Evolutionary conservation across 2,329 filamentous ascomycete genomes (phyloP).

Genomic region (Penicillium sclerotigenum): DNA sequence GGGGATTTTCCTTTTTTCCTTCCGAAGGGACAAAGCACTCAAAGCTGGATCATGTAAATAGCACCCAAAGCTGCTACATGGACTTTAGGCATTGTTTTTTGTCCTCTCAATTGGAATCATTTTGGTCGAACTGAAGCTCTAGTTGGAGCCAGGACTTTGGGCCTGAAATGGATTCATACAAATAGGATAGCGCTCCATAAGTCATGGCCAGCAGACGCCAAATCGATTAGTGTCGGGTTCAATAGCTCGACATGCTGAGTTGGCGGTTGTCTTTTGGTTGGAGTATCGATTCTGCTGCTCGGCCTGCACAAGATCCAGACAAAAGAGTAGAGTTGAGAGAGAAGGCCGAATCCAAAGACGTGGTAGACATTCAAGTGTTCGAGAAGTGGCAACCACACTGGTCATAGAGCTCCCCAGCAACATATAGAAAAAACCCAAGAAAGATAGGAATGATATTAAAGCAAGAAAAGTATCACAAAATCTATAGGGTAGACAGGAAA

Average conservation of each 20-base stretch:
- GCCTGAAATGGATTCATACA: background rate
- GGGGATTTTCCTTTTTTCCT: constrained; percentile 13
- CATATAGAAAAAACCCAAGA: constrained; percentile 17
- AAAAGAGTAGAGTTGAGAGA: background rate
- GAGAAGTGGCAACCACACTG: background rate
- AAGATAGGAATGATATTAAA: constrained; percentile 25
- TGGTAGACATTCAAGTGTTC: background rate
- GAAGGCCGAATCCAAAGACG: background rate
- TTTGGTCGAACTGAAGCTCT: background rate
- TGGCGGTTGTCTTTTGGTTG: background rate
- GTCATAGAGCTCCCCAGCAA: background rate
- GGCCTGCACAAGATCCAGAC: background rate
- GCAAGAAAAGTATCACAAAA: constrained; percentile 11
- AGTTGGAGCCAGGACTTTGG: background rate
- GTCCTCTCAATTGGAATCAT: background rate
- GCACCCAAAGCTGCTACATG: constrained; percentile 7
- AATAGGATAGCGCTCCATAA: background rate
- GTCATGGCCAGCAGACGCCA: background rate
- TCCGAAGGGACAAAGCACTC: constrained; percentile 19
- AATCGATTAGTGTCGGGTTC: background rate
- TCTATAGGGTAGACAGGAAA: background rate
- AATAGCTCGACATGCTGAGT: background rate
- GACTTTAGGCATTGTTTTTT: constrained; percentile 8
- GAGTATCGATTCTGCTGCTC: background rate
- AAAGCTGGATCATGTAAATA: constrained; percentile 6